Evolutionary conservation across 169 alveolate species (phyloP).

Genomic region (Perkinsus olseni): DNA sequence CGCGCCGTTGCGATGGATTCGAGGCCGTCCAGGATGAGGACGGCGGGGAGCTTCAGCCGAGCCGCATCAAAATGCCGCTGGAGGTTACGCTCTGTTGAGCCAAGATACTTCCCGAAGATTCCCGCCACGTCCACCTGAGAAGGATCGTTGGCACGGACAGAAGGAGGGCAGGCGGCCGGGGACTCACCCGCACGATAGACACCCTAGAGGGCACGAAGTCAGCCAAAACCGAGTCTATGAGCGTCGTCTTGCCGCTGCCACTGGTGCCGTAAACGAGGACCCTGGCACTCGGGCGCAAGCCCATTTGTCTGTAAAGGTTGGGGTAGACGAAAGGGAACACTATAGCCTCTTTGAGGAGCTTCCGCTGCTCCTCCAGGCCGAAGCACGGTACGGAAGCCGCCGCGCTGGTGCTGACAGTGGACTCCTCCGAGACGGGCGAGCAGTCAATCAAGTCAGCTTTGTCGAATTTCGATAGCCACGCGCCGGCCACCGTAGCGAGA

Average conservation of each 20-base stretch:
- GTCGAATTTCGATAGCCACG: background rate
- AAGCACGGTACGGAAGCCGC: background rate
- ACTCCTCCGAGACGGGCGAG: background rate
- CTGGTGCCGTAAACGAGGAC: background rate
- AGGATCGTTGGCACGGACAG: background rate
- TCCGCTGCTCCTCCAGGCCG: background rate
- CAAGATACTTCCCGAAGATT: background rate
- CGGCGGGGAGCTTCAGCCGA: background rate
- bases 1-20: background rate
- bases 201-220: background rate
- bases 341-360: background rate
- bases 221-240: background rate
- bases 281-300: background rate
- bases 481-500: background rate
- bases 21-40: background rate
- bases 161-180: background rate
- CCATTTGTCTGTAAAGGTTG: background rate
- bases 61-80: background rate
- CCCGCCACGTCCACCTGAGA: background rate
- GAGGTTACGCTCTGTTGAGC: background rate
- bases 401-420: background rate
- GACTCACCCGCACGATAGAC: background rate
- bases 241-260: background rate
- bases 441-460: background rate
- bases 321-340: background rate